These are phyloP conservation scores for Eremochloa ophiuroides DNA, from an alignment of 176 grass and related monocot species.

Conservation along the genomic window DNA sequence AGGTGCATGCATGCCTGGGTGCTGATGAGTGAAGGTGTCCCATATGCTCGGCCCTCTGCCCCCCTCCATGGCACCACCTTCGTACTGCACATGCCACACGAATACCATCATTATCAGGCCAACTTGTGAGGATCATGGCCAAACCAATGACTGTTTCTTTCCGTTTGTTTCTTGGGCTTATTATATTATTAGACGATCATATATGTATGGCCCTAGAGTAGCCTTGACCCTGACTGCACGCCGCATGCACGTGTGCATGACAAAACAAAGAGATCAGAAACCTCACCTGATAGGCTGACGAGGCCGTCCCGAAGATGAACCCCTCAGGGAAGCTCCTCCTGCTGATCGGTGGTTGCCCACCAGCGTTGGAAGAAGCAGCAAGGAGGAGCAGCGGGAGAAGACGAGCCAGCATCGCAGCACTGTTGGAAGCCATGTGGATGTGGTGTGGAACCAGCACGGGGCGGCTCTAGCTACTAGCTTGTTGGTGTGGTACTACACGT, in stretches of 20 bases:
- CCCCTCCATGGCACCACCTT: conserved; percentile 40
- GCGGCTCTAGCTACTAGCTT: too few relatives aligned
- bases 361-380: not conserved
- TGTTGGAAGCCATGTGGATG: not conserved
- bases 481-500: not conserved
- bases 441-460: too few relatives aligned
- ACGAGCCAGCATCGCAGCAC: not conserved
- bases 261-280: not conserved
- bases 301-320: conserved; percentile 36
- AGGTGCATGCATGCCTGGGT: conserved; percentile 37
- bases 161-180: too few relatives aligned
- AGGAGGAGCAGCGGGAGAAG: conserved; percentile 6
- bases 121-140: not conserved
- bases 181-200: too few relatives aligned
- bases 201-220: too few relatives aligned
- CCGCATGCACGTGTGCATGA: too few relatives aligned
- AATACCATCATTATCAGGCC: not conserved
- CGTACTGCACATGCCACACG: conserved; percentile 35
- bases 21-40: conserved; percentile 40
- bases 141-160: too few relatives aligned
- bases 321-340: conserved; percentile 25
- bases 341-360: not conserved
- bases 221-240: too few relatives aligned
- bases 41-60: conserved; percentile 47
- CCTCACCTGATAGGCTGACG: conserved; percentile 27